Evolutionary conservation across 106 monocot species (phyloP).

Genomic region (Phalaenopsis aphrodite): DNA sequence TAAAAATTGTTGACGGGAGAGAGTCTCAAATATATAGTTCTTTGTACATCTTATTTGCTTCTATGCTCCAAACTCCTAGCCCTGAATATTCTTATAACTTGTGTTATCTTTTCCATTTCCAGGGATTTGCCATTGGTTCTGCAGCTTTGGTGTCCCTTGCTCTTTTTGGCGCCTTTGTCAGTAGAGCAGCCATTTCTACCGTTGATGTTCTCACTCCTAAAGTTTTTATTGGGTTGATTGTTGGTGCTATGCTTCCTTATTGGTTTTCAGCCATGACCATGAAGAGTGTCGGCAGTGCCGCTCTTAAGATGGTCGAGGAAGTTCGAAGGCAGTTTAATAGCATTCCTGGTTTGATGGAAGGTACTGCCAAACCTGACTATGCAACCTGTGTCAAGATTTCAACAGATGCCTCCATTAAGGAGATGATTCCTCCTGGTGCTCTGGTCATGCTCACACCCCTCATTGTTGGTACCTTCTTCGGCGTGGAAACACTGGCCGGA

Average conservation of each 20-base stretch:
- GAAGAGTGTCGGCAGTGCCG: constrained; percentile 78
- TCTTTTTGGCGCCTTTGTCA: constrained; percentile 76
- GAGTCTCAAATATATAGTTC: too few relatives aligned
- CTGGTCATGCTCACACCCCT: constrained; percentile 78
- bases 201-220: constrained; percentile 59
- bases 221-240: constrained; percentile 63
- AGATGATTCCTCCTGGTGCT: constrained; percentile 85
- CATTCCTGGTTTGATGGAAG: constrained; percentile 74
- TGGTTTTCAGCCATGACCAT: constrained; percentile 87
- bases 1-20: too few relatives aligned
- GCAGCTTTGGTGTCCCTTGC: constrained; percentile 70
- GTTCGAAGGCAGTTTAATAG: constrained; percentile 70
- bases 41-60: background rate
- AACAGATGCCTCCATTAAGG: constrained; percentile 81
- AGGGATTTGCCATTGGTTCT: constrained; percentile 83
- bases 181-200: constrained; percentile 39
- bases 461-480: constrained; percentile 66
- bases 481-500: constrained; percentile 71
- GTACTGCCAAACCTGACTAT: constrained; percentile 62
- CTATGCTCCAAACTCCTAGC: background rate
- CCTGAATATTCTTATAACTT: too few relatives aligned
- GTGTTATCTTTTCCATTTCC: background rate
- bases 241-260: constrained; percentile 82
- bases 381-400: constrained; percentile 79
- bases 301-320: constrained; percentile 78